Evolutionary conservation across 495 filamentous ascomycete species (phyloP), one percentile per base, ranked within the genome.

Genomic region (Daldinia bambusicola): DNA sequence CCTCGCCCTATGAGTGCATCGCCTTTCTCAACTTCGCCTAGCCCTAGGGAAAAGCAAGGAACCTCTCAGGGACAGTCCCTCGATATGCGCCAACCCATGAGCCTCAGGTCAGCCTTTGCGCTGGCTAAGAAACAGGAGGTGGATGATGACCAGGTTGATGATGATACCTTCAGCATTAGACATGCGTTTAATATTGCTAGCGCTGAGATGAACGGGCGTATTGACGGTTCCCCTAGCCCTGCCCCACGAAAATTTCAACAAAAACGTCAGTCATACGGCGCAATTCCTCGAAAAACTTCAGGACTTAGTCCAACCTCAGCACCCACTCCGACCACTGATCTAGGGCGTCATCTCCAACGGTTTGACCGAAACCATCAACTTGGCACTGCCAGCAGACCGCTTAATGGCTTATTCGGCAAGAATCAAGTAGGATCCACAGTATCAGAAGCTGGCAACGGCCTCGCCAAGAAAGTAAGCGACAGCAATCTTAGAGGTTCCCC

Each of bases 181-280:
- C 68, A 70, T 14, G 75, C 75, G 6, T 76, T 77, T 55, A 55
- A 72, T 45, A 74, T 76, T 57, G 75, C 74, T 6, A 72, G 66
- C 31, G 68, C 60, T 6, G 74, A 77, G 58, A 66, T 68, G 56
- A 64, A 81, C 45, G 75, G 61, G 1, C 78, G 72, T 52, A 79
- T 77, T 37, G 78, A 82, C 55, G 82, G 75, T 4, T 84, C 83
- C 13, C 83, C 83, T 48, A 85, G 83, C 63, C 83, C 83, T 5
- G 82, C 83, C 2, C 83, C 83, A 8, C 77, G 83, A 30, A 50
- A 72, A 4, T 80, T 76, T 66, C 78, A 78, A 13, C 50, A 67
- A 6, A 76, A 76, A 30, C 77, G 76, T 32, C 75, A 75, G 3
- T 71, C 74, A 6, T 63, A 66, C 61, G 74, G 70, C 51, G 65